Evolutionary conservation across 768 basidiomycete species (phyloP).

Genomic region (Royoungia palumana): DNA sequence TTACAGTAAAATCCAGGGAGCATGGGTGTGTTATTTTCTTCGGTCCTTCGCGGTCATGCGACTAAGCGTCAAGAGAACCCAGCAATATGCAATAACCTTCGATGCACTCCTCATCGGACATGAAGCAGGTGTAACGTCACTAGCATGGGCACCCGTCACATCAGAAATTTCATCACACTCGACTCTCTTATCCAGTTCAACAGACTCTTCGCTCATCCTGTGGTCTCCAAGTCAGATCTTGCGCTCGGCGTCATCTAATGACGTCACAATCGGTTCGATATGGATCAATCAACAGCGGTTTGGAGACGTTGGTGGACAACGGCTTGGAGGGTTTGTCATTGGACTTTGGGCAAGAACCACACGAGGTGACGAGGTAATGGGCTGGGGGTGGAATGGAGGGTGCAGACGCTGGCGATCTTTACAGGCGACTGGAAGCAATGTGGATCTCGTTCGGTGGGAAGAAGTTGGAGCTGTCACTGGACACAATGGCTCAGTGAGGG

Average conservation of each 20-base stretch:
- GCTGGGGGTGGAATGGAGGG: conserved; percentile 93
- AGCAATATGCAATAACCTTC: conserved; percentile 77
- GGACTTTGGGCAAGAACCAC: conserved; percentile 66
- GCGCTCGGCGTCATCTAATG: conserved; percentile 33
- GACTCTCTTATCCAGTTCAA: conserved; percentile 85
- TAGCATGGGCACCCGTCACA: conserved; percentile 70
- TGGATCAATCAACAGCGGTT: conserved; percentile 93
- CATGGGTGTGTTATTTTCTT: conserved; percentile 13
- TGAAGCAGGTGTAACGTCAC: conserved; percentile 85
- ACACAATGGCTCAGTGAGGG: conserved; percentile 75
- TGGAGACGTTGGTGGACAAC: conserved; percentile 90
- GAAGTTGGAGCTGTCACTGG: conserved; percentile 82
- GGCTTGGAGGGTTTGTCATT: conserved; percentile 90
- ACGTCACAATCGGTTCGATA: conserved; percentile 49
- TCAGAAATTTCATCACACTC: conserved; percentile 27
- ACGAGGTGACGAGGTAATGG: conserved; percentile 59
- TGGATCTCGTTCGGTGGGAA: conserved; percentile 54
- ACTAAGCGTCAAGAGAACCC: conserved; percentile 29
- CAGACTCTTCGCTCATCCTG: conserved; percentile 92
- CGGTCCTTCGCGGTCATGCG: conserved; percentile 23
- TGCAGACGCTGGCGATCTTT: conserved; percentile 81
- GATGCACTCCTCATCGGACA: conserved; percentile 97
- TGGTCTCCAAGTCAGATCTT: conserved; percentile 76
- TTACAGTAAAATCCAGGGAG: conserved; percentile 55
- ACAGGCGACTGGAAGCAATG: conserved; percentile 11